Evolutionary conservation across 2,329 filamentous ascomycete genomes (phyloP).

Genomic region (Xenoacremonium recifei): DNA sequence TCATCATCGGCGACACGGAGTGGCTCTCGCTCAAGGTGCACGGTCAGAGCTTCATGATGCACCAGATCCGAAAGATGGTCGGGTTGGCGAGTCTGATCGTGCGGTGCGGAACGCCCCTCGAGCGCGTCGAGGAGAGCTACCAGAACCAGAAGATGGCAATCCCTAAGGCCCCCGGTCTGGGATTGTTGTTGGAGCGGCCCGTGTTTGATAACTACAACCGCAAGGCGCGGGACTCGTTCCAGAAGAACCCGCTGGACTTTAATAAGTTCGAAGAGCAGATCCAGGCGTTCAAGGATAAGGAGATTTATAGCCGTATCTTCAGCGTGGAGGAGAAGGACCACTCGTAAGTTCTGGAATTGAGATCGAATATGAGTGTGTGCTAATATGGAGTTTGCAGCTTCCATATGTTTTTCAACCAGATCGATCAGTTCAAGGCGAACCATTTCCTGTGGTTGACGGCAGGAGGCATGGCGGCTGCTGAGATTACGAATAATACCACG

Average conservation of each 20-base stretch:
- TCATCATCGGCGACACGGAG: constrained; percentile 87
- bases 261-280: constrained; percentile 74
- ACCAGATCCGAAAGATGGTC: constrained; percentile 99
- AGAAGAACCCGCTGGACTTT: constrained; percentile 74
- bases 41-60: constrained; percentile 99
- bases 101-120: constrained; percentile 74
- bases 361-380: background rate
- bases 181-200: constrained; percentile 83
- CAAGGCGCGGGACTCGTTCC: constrained; percentile 62
- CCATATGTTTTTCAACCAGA: constrained; percentile 75
- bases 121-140: constrained; percentile 74
- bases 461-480: constrained; percentile 62
- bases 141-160: constrained; percentile 73
- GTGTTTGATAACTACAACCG: constrained; percentile 90
- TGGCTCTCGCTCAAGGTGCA: constrained; percentile 97
- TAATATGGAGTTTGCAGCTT: constrained; percentile 55
- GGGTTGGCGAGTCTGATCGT: constrained; percentile 85
- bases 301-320: constrained; percentile 93
- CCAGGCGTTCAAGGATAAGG: constrained; percentile 81
- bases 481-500: constrained; percentile 31
- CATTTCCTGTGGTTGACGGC: constrained; percentile 76
- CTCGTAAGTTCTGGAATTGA: constrained; percentile 58
- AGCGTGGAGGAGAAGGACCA: constrained; percentile 84
- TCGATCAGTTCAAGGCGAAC: constrained; percentile 70
- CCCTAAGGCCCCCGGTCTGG: constrained; percentile 88